phyloP scores from a whole-genome alignment of 441 rosid genomes.

The Erodium texanum region DNA sequence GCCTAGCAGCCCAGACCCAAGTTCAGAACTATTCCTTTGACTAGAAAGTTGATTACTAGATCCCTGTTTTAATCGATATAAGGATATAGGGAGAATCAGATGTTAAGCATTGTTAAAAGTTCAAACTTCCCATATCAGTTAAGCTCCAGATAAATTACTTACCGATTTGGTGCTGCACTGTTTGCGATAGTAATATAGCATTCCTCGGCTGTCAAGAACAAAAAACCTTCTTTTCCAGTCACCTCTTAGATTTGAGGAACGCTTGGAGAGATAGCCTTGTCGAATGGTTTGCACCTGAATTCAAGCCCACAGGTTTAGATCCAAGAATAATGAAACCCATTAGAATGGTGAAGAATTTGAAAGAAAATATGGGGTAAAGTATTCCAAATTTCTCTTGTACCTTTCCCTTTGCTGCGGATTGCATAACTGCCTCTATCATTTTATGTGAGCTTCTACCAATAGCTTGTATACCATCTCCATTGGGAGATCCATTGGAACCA shows the following conservation, averaged over 20 bases:
- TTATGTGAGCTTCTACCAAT: slow-evolving; percentile 98
- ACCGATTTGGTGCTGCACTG: slow-evolving; percentile 85
- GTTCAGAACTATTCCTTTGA: slow-evolving; percentile 92
- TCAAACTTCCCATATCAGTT: slow-evolving; percentile 8
- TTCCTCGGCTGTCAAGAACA: slow-evolving; percentile 97
- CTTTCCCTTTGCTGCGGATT: slow-evolving; percentile 98
- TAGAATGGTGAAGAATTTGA: slow-evolving; percentile 10
- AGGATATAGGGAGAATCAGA: slow-evolving; percentile 11
- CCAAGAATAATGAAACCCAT: background rate
- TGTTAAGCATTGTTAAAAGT: slow-evolving; percentile 9
- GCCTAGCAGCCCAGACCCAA: slow-evolving; percentile 91
- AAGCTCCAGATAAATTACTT: slow-evolving; percentile 28
- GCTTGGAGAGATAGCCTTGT: slow-evolving; percentile 96
- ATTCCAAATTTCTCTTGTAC: slow-evolving; percentile 28
- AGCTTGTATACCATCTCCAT: slow-evolving; percentile 97
- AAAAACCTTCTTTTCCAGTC: slow-evolving; percentile 99
- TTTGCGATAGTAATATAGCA: slow-evolving; percentile 94
- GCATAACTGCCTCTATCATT: slow-evolving; percentile 99
- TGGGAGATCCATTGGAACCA: slow-evolving; percentile 92
- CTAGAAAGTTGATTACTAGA: slow-evolving; percentile 70
- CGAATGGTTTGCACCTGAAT: slow-evolving; percentile 94
- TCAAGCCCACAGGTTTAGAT: slow-evolving; percentile 15
- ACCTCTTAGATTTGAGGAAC: slow-evolving; percentile 91
- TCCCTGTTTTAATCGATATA: slow-evolving; percentile 33
- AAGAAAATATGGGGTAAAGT: slow-evolving; percentile 3